Base-by-base conservation (phyloP, 495 filamentous ascomycete species). In the Penicillium steckii region DNA sequence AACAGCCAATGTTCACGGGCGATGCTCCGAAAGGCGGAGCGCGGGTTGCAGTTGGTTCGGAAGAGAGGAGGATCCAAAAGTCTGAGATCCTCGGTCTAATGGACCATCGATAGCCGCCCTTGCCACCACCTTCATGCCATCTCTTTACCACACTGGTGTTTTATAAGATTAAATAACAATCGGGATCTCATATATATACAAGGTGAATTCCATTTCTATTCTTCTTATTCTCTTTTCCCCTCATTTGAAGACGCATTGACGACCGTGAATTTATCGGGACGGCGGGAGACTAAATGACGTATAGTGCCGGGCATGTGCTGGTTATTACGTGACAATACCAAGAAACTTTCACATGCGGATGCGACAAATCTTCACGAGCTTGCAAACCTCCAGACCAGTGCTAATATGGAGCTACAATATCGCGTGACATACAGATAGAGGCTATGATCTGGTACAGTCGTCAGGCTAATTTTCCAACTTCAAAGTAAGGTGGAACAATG, bases 61-160 rank as follows among this genome's bases (percentile, higher is more conserved):
- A 59, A 74, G 61, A 72, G 64, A 70, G 70, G 70, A 74, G n/a
- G n/a, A n/a, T n/a, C 70, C 67, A 53, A 67, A 59, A 55, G 56
- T 52, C 35, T 47, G 46, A 60, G 71, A 69, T 74, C 71, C 71
- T 74, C 71, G 71, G 71, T 70, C 69, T 67, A 74, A 74, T 60
- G 71, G 69, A 55, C 57, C 26, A 44, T 19, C 9, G n/a, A 23
- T 23, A 22, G 38, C 38, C 38, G 38, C 38, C 35, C 55, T 46
- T 52, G 43, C 52, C 40, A 50, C 52, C 27, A 19, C 45, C n/a
- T 41, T n/a, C 1, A 37, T 41, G 27, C 27, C 6, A 12, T 6
- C 27, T 22, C 38, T 13, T 21, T 3, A 22, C 4, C 9, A 21
- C 18, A 17, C 19, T 21, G n/a, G 5, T 23, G 32, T 3, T 7